phyloP scores from a whole-genome alignment of 2,329 filamentous ascomycete species.

The Lecanicillium sp. region DNA sequence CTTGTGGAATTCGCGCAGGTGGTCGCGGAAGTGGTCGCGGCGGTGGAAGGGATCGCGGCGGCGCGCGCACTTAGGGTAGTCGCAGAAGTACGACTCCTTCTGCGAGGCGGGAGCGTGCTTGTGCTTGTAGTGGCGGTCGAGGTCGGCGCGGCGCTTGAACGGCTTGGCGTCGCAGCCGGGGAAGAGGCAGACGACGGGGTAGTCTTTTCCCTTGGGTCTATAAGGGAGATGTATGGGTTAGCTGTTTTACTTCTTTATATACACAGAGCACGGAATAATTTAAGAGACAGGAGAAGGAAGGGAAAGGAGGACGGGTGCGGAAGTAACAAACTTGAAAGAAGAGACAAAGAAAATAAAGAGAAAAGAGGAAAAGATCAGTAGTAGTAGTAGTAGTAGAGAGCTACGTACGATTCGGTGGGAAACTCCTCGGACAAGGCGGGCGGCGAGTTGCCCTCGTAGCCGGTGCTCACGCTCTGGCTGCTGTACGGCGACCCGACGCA shows the following conservation, averaged over 20 bases:
- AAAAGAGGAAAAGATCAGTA: neutral
- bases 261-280: too few species aligned
- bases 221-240: constrained; percentile 10
- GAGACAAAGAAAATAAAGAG: neutral
- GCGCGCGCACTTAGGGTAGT: constrained; percentile 45
- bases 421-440: constrained; percentile 14
- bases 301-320: too few species aligned
- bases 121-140: constrained; percentile 47
- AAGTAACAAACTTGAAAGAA: too few species aligned
- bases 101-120: constrained; percentile 37
- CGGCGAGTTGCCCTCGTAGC: constrained; percentile 16
- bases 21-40: constrained; percentile 52
- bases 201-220: constrained; percentile 22
- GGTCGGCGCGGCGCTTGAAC: constrained; percentile 49
- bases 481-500: constrained; percentile 13
- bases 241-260: constrained; percentile 9
- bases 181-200: constrained; percentile 33
- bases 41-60: constrained; percentile 42
- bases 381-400: neutral
- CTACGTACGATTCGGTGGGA: constrained; percentile 13
- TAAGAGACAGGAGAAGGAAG: too few species aligned
- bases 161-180: constrained; percentile 37
- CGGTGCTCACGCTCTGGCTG: constrained; percentile 17
- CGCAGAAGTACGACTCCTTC: constrained; percentile 43
- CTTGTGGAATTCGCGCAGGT: constrained; percentile 49